Conservation (phyloP, 768 basidiomycete species). For the Kwoniella sp. region DNA sequence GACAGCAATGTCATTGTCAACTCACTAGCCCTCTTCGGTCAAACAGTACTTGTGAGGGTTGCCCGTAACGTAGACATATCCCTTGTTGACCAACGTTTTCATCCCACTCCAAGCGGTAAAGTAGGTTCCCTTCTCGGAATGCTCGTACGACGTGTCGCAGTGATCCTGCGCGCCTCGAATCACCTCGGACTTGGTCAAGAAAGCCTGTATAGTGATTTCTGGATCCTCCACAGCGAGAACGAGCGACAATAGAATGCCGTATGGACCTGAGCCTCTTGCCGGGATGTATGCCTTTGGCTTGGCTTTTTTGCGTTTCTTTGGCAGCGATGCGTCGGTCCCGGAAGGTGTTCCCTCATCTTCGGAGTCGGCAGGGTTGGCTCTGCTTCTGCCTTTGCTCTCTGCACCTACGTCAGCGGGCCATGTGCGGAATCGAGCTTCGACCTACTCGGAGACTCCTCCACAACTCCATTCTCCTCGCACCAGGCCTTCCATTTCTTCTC, state of each 20-base stretch:
- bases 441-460: constrained; percentile 23
- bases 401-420: neutral
- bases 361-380: constrained; percentile 3
- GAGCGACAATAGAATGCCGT: constrained; percentile 42
- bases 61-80: constrained; percentile 41
- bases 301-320: constrained; percentile 23
- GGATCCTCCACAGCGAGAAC: constrained; percentile 43
- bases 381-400: constrained; percentile 18
- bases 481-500: constrained; percentile 37
- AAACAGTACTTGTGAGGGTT: constrained; percentile 43
- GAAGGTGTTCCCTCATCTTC: constrained; percentile 4
- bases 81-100: constrained; percentile 40
- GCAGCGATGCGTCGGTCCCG: neutral
- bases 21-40: constrained; percentile 47
- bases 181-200: constrained; percentile 39
- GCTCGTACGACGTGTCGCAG: constrained; percentile 35
- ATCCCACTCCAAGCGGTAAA: constrained; percentile 43
- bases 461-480: constrained; percentile 34
- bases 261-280: constrained; percentile 34
- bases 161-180: constrained; percentile 32
- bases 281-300: constrained; percentile 40
- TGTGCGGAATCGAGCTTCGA: neutral
- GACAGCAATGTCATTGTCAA: no score
- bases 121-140: constrained; percentile 36
- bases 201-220: constrained; percentile 30